These are phyloP conservation scores for Plantago elongata DNA, from an alignment of 257 asterid genomes.

Conservation along the genomic window DNA sequence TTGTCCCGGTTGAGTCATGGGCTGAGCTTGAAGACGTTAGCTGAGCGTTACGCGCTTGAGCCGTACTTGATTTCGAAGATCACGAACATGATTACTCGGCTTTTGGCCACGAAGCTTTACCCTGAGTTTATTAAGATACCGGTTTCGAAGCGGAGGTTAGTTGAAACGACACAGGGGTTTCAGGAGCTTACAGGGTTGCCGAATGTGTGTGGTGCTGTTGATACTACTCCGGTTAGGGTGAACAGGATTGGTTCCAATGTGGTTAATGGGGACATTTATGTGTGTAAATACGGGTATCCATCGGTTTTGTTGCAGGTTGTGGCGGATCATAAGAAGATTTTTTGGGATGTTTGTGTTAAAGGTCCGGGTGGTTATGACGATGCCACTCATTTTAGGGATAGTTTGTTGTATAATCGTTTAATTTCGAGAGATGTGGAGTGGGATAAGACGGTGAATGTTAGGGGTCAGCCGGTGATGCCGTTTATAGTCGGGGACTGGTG, in stretches of 20 bases:
- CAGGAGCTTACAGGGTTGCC: constrained; percentile 71
- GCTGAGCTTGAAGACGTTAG: constrained; percentile 65
- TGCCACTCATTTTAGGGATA: constrained; percentile 88
- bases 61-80: constrained; percentile 93
- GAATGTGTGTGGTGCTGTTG: constrained; percentile 89
- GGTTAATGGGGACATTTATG: constrained; percentile 51
- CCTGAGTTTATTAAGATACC: constrained; percentile 90
- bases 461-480: constrained; percentile 88
- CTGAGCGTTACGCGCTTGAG: constrained; percentile 83
- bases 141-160: constrained; percentile 62
- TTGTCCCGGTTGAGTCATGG: constrained; percentile 86
- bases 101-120: constrained; percentile 89
- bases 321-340: constrained; percentile 80
- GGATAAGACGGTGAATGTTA: constrained; percentile 71
- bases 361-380: constrained; percentile 92
- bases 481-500: constrained; percentile 89
- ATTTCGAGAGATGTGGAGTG: constrained; percentile 71
- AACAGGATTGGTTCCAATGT: constrained; percentile 48
- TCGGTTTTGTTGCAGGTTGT: constrained; percentile 85
- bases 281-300: constrained; percentile 62
- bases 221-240: constrained; percentile 68
- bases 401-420: constrained; percentile 72
- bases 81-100: constrained; percentile 92
- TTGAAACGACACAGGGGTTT: constrained; percentile 83
- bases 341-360: constrained; percentile 98